phyloP scores from a whole-genome alignment of 2,329 filamentous ascomycete genomes.

The Penicillium sp. region DNA sequence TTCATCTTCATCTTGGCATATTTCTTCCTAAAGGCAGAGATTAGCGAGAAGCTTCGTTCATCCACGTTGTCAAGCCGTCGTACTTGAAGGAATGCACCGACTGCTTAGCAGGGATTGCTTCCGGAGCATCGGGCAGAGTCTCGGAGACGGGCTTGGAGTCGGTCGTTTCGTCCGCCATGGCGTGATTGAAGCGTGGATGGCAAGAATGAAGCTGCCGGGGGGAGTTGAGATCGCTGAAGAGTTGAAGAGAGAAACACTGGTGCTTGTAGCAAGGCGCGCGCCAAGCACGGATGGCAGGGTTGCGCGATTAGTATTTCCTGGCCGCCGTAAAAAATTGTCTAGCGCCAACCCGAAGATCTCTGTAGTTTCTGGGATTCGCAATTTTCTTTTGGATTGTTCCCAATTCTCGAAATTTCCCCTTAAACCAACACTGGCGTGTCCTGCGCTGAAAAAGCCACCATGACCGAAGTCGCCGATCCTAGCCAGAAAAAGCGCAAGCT shows the following conservation, averaged over 20 bases:
- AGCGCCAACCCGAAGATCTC: constrained; percentile 5
- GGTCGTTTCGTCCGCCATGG: constrained; percentile 37
- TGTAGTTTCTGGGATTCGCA: neutral
- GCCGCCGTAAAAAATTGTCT: constrained; percentile 33
- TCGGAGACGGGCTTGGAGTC: constrained; percentile 31
- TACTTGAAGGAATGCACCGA: constrained; percentile 70
- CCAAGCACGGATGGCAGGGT: constrained; percentile 20
- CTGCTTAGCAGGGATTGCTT: constrained; percentile 48
- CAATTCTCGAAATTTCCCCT: neutral
- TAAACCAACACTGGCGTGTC: neutral
- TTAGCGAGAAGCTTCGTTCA: constrained; percentile 16
- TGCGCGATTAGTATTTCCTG: constrained; percentile 29
- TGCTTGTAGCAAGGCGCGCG: constrained; percentile 21
- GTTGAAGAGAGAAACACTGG: constrained; percentile 9
- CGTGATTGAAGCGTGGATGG: constrained; percentile 10
- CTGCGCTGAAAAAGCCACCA: constrained; percentile 17
- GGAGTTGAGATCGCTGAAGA: neutral
- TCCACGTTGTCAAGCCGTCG: constrained; percentile 11
- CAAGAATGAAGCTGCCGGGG: neutral
- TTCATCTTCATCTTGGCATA: constrained; percentile 83
- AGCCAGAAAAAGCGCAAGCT: constrained; percentile 70
- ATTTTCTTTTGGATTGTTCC: neutral
- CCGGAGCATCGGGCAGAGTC: constrained; percentile 35
- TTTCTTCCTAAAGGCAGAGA: constrained; percentile 65
- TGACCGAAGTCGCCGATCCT: constrained; percentile 31